These are phyloP conservation scores for Stropharia rugosoannulata DNA, from an alignment of 768 basidiomycete species.

Conservation along the genomic window DNA sequence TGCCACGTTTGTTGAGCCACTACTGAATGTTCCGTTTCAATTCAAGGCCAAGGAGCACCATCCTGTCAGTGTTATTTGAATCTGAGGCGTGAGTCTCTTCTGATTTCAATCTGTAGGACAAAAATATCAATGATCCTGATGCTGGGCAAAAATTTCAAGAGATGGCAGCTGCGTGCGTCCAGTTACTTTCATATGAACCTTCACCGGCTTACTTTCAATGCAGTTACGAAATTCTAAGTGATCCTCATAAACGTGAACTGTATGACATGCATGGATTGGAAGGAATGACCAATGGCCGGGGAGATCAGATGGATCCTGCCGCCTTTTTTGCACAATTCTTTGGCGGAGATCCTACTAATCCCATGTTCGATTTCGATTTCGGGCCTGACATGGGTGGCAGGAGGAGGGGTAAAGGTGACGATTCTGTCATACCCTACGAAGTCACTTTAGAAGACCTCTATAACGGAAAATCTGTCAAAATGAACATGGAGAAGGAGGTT, in stretches of 20 bases:
- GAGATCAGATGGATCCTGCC: slow-evolving; percentile 52
- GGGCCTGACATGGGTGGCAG: slow-evolving; percentile 46
- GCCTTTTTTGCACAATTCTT: slow-evolving; percentile 83
- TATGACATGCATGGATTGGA: slow-evolving; percentile 80
- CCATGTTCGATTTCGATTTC: slow-evolving; percentile 66
- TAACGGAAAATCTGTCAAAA: slow-evolving; percentile 84
- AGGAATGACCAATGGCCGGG: slow-evolving; percentile 52
- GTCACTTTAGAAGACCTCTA: slow-evolving; percentile 93
- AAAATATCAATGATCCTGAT: slow-evolving; percentile 89
- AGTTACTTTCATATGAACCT: not conserved
- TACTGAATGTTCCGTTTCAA: slow-evolving; percentile 11
- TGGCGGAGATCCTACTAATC: slow-evolving; percentile 31
- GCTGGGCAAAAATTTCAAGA: slow-evolving; percentile 86
- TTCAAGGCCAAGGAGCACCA: slow-evolving; percentile 82
- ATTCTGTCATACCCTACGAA: slow-evolving; percentile 76
- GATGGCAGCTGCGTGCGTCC: slow-evolving; percentile 79
- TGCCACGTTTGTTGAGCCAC: not conserved
- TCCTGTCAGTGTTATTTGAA: slow-evolving; percentile 49
- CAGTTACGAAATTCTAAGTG: slow-evolving; percentile 83
- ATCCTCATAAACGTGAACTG: slow-evolving; percentile 60
- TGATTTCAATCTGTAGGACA: slow-evolving; percentile 22
- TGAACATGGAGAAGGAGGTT: slow-evolving; percentile 86
- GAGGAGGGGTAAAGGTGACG: slow-evolving; percentile 60
- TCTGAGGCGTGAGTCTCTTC: not conserved
- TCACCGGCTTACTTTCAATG: slow-evolving; percentile 9